Conservation (phyloP, 352 stramenopile genomes). For the Phytophthora sp. region DNA sequence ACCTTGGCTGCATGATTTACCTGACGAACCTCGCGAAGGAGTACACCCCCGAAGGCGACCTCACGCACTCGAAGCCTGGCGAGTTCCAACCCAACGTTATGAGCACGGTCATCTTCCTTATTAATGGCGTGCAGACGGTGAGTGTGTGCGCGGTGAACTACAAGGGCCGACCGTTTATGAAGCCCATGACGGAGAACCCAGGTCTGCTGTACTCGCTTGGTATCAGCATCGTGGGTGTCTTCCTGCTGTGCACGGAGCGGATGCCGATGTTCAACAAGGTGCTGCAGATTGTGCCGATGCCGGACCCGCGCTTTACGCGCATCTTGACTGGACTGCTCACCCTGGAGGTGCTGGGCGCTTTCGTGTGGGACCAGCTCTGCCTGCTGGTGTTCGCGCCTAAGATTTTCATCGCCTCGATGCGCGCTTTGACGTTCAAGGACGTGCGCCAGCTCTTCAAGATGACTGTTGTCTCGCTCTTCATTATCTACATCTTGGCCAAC, state of each 20-base stretch:
- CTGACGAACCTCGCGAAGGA: conserved; percentile 91
- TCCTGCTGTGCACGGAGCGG: conserved; percentile 92
- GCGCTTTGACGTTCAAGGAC: conserved; percentile 80
- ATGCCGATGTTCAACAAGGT: conserved; percentile 94
- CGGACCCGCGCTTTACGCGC: conserved; percentile 83
- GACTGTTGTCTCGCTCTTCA: conserved; percentile 74
- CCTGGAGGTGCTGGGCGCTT: conserved; percentile 86
- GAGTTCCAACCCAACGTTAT: conserved; percentile 98
- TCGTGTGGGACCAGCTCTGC: conserved; percentile 88
- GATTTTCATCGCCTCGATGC: conserved; percentile 85
- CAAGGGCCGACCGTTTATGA: conserved; percentile 98
- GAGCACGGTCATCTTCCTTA: conserved; percentile 98
- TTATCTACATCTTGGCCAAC: conserved; percentile 90
- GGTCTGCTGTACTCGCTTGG: conserved; percentile 94
- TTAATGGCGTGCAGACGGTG: conserved; percentile 94
- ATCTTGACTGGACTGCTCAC: conserved; percentile 82
- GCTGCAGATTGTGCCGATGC: conserved; percentile 93
- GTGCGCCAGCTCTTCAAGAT: conserved; percentile 87
- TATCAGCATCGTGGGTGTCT: conserved; percentile 85
- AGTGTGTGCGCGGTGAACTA: conserved; percentile 99
- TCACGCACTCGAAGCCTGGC: conserved; percentile 76
- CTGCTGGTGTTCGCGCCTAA: conserved; percentile 86
- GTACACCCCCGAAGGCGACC: conserved; percentile 87
- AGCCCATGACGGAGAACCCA: conserved; percentile 96
- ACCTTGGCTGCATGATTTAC: conserved; percentile 94